phyloP scores from a whole-genome alignment of 495 filamentous ascomycete species.

The Daldinia caldariorum region DNA sequence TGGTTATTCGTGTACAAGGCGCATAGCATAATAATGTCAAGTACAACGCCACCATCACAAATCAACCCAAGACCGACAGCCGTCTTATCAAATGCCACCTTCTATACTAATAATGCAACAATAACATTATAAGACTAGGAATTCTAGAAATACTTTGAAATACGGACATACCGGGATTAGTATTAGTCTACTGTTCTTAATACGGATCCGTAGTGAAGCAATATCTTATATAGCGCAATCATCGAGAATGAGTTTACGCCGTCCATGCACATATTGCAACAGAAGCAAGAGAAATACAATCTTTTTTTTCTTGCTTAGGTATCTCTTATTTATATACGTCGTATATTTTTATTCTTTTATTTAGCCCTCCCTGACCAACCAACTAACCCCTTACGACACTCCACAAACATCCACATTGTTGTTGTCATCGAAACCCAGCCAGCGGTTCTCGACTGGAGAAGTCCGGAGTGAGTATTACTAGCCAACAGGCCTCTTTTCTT shows the following conservation, averaged over 20 bases:
- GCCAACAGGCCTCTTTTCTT: neutral
- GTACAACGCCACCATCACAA: slow-evolving; percentile 5
- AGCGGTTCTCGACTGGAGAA: neutral
- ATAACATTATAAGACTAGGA: neutral
- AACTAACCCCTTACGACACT: neutral
- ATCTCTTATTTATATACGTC: neutral
- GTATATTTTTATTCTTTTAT: neutral
- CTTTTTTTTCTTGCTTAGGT: neutral
- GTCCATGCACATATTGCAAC: neutral
- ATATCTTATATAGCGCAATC: neutral
- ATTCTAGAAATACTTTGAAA: slow-evolving; percentile 4
- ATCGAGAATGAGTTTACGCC: neutral
- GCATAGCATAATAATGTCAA: too few relatives aligned
- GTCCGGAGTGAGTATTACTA: neutral
- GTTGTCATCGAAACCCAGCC: neutral
- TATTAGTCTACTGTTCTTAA: neutral
- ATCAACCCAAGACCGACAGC: slow-evolving; percentile 31
- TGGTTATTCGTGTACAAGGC: too few relatives aligned
- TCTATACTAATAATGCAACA: neutral
- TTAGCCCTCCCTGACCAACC: neutral
- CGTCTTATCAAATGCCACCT: slow-evolving; percentile 28
- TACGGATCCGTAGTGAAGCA: neutral
- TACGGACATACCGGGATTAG: neutral
- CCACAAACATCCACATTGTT: neutral
- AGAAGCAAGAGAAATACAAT: neutral